Evolutionary conservation across 768 basidiomycete genomes (phyloP), one percentile per base, ranked within the genome.

Genomic region (Thelephora ganbajun): DNA sequence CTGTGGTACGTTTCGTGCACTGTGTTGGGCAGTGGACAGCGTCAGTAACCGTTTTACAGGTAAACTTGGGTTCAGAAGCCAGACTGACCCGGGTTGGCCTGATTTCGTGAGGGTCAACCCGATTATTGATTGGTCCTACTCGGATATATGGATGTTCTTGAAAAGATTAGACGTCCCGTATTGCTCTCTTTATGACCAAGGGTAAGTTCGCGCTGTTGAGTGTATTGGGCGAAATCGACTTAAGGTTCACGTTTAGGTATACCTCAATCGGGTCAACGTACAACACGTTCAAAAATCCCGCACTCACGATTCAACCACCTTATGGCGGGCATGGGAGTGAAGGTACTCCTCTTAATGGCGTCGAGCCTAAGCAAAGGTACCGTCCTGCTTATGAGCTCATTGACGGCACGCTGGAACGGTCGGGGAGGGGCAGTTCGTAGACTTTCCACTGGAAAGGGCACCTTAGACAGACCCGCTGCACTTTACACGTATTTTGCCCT

Each of bases 201-300:
- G 94, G 86, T 93, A 49, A 11, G 45, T 16, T 45, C 11, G 44
- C 16, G 44, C 16, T 55, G 42, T 50, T 43, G 30, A 19, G 23
- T 14, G 35, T 18, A 44, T 22, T 12, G 35, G 3, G 33, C 44
- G 2, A 36, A 19, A 46, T 35, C 51, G 41, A 26, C 35, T 18
- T 20, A 7, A 33, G 33, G 41, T 19, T 46, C 14, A n/a, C n/a
- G 5, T 11, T 6, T 53, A 94, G 92, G n/a, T 99, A 94, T 63
- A 99, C 96, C 2, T 97, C 94, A 4, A 77, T 99, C 16, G 94
- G 96, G 14, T 96, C 93, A 11, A 91, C 85, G 6, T 88, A 78
- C 65, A 96, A 98, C 65, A 98, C 96, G 0, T 83, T 82, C 60
- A 91, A 81, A 0, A 98, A 98, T 57, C 93, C 94, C 2, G 80